Base-by-base conservation (phyloP, 495 filamentous ascomycete species). In the Sphaerosporella brunnea region DNA sequence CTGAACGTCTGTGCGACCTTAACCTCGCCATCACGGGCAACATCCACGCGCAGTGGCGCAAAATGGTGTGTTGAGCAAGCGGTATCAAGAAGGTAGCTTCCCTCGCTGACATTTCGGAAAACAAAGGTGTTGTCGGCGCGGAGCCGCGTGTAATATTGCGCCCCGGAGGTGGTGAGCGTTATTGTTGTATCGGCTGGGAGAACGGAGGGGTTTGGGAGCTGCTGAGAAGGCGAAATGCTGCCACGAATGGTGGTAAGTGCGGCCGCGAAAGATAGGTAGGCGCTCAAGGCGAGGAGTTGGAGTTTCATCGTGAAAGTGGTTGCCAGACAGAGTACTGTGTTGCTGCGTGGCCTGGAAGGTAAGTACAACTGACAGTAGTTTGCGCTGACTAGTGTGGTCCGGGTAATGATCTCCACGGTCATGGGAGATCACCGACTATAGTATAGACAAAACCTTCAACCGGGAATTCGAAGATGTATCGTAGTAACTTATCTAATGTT, bases 1-100 rank as follows among this genome's bases (percentile, higher is more conserved):
- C 82, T 66, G 61, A 79, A 93, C 20, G 84, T 92, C 65, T 84
- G 79, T 79, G 81, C 86, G 24, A 77, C 74, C n/a, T 73, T 53
- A 18, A 64, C 52, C 38, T 74, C 59, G 23, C 60, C 63, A 9
- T 63, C 62, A 25, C 64, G 64, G 15, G 65, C 54, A 25, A 93
- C 72, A 61, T 95, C 86, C 3, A 94, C 68, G 3, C 84, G 68
- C 53, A 87, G 65, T 2, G 82, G 77, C 51, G 73, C 70, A 55
- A 95, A 94, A 40, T 71, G 70, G 59, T 78, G 75, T 30, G 82
- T 83, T 1, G 67, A 59, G 54, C 76, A 77, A 60, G 80, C 69
- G n/a, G 94, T 69, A 54, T 88, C 80, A 16, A 82, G 73, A 2
- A 94, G 69, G 59, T 93, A 97, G 32, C 73, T 80, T 1, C 78